Percentiles rank a stretch among this genome's conserved stretches.
Conservation (phyloP, 352 stramenopile species). For the Phytophthora cactorum region DNA sequence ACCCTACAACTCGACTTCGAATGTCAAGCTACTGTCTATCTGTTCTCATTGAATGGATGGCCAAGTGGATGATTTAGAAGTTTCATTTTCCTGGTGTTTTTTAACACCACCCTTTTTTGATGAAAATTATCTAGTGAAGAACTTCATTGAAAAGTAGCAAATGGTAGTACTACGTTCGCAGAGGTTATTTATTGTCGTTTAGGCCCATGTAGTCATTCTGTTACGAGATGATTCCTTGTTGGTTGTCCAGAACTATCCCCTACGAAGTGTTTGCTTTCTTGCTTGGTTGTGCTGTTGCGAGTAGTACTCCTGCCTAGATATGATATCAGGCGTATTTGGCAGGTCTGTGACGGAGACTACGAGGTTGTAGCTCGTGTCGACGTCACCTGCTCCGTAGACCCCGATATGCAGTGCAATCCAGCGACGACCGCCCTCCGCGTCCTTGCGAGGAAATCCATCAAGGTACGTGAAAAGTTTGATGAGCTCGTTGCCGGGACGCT, state of each 20-base stretch:
- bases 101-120: constrained; percentile 76
- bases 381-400: constrained; percentile 52
- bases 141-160: not conserved
- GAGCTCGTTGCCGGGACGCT: constrained; percentile 57
- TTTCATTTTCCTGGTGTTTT: constrained; percentile 69
- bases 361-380: constrained; percentile 49
- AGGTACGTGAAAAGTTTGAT: constrained; percentile 81
- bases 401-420: constrained; percentile 79
- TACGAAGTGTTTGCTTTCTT: constrained; percentile 21
- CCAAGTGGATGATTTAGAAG: not conserved
- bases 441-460: constrained; percentile 73
- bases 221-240: too few species aligned
- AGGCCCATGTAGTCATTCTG: too few species aligned
- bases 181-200: not conserved
- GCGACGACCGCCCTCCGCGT: constrained; percentile 42
- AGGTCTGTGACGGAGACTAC: constrained; percentile 69
- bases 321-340: constrained; percentile 55
- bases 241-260: not conserved
- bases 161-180: not conserved
- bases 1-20: constrained; percentile 9
- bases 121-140: constrained; percentile 26
- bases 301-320: constrained; percentile 61
- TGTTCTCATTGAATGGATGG: not conserved
- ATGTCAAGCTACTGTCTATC: not conserved
- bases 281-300: constrained; percentile 45